Evolutionary conservation across 495 filamentous ascomycete species (phyloP).

Genomic region (Hapsidospora chrysogenum): DNA sequence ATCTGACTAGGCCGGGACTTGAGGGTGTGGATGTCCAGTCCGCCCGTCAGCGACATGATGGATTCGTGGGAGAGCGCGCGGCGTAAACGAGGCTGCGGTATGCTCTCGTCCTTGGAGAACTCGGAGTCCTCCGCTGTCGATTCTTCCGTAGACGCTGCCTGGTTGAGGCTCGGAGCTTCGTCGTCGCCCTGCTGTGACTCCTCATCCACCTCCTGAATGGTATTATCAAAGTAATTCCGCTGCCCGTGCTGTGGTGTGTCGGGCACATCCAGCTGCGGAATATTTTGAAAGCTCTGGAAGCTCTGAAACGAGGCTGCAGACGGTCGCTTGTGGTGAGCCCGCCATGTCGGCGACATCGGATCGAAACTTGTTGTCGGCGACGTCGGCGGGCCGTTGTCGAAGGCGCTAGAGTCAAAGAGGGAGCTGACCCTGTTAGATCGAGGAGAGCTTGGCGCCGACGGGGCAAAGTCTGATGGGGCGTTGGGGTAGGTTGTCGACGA

Average conservation of each 20-base stretch:
- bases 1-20: conserved; percentile 34
- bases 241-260: neutral
- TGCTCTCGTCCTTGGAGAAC: conserved; percentile 6
- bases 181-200: conserved; percentile 8
- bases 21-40: conserved; percentile 38
- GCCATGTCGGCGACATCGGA: conserved; percentile 39
- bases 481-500: conserved; percentile 53
- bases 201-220: conserved; percentile 11
- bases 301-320: conserved; percentile 38
- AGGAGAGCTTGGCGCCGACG: conserved; percentile 71
- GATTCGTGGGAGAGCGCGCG: conserved; percentile 34
- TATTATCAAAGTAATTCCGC: neutral
- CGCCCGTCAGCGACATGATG: conserved; percentile 34
- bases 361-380: conserved; percentile 56
- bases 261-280: neutral
- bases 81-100: conserved; percentile 10
- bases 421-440: conserved; percentile 55
- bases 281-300: conserved; percentile 9
- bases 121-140: conserved; percentile 5
- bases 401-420: conserved; percentile 55
- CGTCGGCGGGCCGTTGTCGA: conserved; percentile 45
- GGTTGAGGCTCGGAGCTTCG: neutral
- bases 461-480: conserved; percentile 42
- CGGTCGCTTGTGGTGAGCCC: conserved; percentile 29
- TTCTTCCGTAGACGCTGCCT: neutral